Evolutionary conservation across 345 rosid genomes (phyloP), one percentile per base, ranked within the genome.

Genomic region (Odontarrhena argentea): DNA sequence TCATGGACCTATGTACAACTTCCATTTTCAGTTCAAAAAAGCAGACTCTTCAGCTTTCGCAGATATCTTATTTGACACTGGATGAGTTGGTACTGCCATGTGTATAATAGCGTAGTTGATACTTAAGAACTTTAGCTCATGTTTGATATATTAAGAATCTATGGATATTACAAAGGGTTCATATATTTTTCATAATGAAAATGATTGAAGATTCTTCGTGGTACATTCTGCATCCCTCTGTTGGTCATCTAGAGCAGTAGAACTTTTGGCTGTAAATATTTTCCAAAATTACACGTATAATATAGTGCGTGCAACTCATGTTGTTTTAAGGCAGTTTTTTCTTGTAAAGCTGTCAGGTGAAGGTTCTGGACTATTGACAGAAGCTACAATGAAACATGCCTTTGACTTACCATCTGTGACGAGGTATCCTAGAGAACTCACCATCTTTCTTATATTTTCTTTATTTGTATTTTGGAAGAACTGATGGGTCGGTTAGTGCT

Each of bases 331-430:
- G 53, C 51, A 38, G 28, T 42, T 57, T 62, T 67, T 49, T n/a
- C 12, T 9, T 3, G 40, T 74, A 67, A 74, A 85, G 62, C 50
- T 76, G 35, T 71, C 74, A 56, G 72, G 75, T 55, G 84, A 78
- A 69, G 70, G 57, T 53, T 30, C 55, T 75, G 92, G 77, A 62
- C 65, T 79, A 37, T 75, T 80, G 58, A 71, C 70, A 8, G 83
- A 88, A 60, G 70, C 65, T 49, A 67, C 85, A 67, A 72, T 85
- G 67, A 77, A 84, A 75, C 73, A 68, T 76, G 86, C 84, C 54
- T 79, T 79, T 60, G 76, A 79, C 44, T 74, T 83, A 67, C 86
- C 87, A 58, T 91, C 91, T 64, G 71, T 50, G 76, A 70, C 51
- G 55, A 83, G 92, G 99, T 86, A 82, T 52, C 60, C 55, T 40